Conservation (phyloP, 2,329 filamentous ascomycete genomes). For the Furcasterigmium sp. region DNA sequence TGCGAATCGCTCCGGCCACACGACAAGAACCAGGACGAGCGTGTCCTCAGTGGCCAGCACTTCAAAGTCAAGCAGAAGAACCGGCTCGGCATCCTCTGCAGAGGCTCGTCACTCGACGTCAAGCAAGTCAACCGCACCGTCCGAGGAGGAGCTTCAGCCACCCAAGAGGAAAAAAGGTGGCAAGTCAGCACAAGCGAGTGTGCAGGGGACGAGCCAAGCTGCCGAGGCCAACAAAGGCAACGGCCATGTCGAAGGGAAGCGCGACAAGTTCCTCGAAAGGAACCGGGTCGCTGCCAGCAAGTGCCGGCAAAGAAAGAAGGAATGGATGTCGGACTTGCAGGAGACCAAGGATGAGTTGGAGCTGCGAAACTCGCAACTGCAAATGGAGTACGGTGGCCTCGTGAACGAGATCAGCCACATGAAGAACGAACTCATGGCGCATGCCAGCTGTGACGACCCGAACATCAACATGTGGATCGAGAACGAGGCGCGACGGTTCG, state of each 20-base stretch:
- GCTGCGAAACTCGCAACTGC: conserved; percentile 33
- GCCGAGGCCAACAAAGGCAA: not conserved
- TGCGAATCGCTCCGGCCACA: no score
- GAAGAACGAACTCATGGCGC: conserved; percentile 46
- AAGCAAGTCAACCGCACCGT: conserved; percentile 12
- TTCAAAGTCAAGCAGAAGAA: not conserved
- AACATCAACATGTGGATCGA: conserved; percentile 51
- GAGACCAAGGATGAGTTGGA: conserved; percentile 39
- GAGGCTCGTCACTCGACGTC: conserved; percentile 5
- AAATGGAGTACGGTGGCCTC: conserved; percentile 35
- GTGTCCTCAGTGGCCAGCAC: no score
- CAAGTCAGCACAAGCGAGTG: conserved; percentile 5
- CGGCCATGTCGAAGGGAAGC: conserved; percentile 33
- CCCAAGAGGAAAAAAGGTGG: conserved; percentile 18
- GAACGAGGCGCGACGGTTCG: conserved; percentile 44
- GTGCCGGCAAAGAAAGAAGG: conserved; percentile 63
- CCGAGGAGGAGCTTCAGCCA: conserved; percentile 7
- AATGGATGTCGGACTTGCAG: conserved; percentile 45
- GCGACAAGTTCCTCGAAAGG: conserved; percentile 58
- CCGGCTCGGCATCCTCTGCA: not conserved
- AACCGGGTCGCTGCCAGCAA: conserved; percentile 71
- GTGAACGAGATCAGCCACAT: conserved; percentile 39
- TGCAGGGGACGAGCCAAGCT: conserved; percentile 1
- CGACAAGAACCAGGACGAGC: no score
- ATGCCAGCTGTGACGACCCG: conserved; percentile 45